A percentile compares a stretch with the other conserved stretches of the same genome.
phyloP scores from a whole-genome alignment of 768 basidiomycete genomes.

The Suillus placidus region DNA sequence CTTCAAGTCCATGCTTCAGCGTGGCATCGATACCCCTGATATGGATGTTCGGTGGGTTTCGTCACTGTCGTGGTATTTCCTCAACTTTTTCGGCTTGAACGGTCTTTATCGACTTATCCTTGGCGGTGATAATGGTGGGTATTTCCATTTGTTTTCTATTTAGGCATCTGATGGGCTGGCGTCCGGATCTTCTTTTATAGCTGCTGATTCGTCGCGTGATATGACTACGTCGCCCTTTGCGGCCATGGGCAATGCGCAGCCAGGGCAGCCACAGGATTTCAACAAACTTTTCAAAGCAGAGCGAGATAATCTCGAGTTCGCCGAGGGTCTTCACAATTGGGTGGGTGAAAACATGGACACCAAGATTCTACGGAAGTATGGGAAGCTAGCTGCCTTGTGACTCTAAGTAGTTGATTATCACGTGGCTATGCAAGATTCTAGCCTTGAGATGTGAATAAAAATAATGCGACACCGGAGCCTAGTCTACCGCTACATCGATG shows the following conservation, averaged over 20 bases:
- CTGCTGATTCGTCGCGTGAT: conserved; percentile 78
- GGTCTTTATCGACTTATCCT: conserved; percentile 93
- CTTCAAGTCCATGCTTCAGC: conserved; percentile 97
- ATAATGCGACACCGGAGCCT: conserved; percentile 22
- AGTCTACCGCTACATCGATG: conserved; percentile 28
- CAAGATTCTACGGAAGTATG: conserved; percentile 77
- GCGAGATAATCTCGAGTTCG: conserved; percentile 89
- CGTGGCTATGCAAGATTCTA: conserved; percentile 15
- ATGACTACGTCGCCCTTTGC: conserved; percentile 75
- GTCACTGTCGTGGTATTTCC: conserved; percentile 98
- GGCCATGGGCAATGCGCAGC: conserved; percentile 45
- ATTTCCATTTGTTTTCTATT: conserved; percentile 10
- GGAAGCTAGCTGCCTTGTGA: conserved; percentile 55
- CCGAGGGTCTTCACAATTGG: conserved; percentile 86
- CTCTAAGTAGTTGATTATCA: conserved; percentile 23
- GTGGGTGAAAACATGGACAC: conserved; percentile 79
- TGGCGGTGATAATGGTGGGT: conserved; percentile 84
- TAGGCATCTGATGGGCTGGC: conserved; percentile 19
- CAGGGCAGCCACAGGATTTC: conserved; percentile 77
- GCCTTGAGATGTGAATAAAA: conserved; percentile 17
- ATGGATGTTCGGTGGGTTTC: conserved; percentile 99
- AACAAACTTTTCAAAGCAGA: conserved; percentile 90
- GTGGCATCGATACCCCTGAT: conserved; percentile 92
- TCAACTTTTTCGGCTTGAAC: conserved; percentile 98
- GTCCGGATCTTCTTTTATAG: conserved; percentile 40